phyloP scores from a whole-genome alignment of 345 rosid species.

The Passiflora organensis region DNA sequence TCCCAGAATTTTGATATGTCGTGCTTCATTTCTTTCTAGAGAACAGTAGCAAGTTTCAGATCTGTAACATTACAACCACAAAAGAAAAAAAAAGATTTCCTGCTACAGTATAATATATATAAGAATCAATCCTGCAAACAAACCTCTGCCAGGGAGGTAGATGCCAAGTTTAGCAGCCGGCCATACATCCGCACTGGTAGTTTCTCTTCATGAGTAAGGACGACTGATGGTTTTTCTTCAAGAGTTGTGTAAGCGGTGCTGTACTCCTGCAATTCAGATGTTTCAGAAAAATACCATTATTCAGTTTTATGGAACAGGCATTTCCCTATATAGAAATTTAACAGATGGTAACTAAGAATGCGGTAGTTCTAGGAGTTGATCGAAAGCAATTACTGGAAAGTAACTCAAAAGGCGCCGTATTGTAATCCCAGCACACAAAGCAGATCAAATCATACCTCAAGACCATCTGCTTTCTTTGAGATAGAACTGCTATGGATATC shows the following conservation, averaged over 20 bases:
- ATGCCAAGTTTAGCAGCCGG: slow-evolving; percentile 64
- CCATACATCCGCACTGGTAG: slow-evolving; percentile 60
- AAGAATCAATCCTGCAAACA: no score
- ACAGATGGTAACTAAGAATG: no score
- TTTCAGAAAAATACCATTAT: no score
- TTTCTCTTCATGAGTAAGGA: slow-evolving; percentile 23
- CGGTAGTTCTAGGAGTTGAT: neutral
- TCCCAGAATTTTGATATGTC: slow-evolving; percentile 43
- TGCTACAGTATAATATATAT: no score
- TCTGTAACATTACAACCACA: neutral
- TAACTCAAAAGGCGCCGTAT: neutral
- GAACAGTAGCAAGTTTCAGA: slow-evolving; percentile 17
- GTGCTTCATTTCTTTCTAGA: slow-evolving; percentile 52
- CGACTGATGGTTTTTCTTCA: slow-evolving; percentile 38
- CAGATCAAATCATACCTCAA: slow-evolving; percentile 42
- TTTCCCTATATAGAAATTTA: no score
- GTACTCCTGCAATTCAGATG: slow-evolving; percentile 23
- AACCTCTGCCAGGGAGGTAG: slow-evolving; percentile 66
- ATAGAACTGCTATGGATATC: slow-evolving; percentile 34
- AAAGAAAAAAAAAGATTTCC: neutral
- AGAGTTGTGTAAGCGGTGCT: slow-evolving; percentile 2
- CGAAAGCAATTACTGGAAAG: neutral
- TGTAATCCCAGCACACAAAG: neutral
- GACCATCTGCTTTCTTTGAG: slow-evolving; percentile 20
- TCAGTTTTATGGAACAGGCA: no score